Evolutionary conservation across 108 stramenopile genomes (phyloP).

Genomic region (Fragilaria radians): DNA sequence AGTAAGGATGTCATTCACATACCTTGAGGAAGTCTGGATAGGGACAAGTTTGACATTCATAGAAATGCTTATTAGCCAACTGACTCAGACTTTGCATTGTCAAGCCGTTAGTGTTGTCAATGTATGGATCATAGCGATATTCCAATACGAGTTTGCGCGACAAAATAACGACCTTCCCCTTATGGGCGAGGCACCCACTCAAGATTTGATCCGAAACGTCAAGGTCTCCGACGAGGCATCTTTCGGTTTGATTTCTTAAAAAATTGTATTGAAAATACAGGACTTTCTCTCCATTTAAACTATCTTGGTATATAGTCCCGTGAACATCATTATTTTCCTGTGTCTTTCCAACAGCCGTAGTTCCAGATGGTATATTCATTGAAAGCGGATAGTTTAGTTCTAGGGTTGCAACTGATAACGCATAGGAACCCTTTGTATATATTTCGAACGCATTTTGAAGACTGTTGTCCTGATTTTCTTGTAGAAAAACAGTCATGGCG

Average conservation of each 20-base stretch:
- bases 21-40: not conserved
- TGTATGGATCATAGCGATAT: conserved; percentile 34
- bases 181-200: conserved; percentile 18
- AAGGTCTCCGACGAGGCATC: conserved; percentile 69
- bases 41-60: conserved; percentile 7
- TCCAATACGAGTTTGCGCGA: not conserved
- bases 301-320: conserved; percentile 34
- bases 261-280: conserved; percentile 48
- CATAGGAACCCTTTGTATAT: conserved; percentile 58
- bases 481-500: conserved; percentile 43
- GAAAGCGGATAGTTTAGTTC: conserved; percentile 31
- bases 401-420: conserved; percentile 55
- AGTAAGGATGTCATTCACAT: not conserved
- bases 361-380: conserved; percentile 13
- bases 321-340: conserved; percentile 26
- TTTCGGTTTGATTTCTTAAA: conserved; percentile 33
- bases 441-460: conserved; percentile 34
- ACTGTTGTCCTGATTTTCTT: not conserved
- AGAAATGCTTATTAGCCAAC: conserved; percentile 25
- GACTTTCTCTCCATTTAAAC: conserved; percentile 15
- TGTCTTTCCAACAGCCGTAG: conserved; percentile 29
- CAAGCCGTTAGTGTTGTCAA: conserved; percentile 50
- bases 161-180: not conserved
- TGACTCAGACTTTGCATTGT: conserved; percentile 51
- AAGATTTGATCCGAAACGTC: conserved; percentile 8